Evolutionary conservation across 768 basidiomycete genomes (phyloP).

Genomic region (Suillus subaureus): DNA sequence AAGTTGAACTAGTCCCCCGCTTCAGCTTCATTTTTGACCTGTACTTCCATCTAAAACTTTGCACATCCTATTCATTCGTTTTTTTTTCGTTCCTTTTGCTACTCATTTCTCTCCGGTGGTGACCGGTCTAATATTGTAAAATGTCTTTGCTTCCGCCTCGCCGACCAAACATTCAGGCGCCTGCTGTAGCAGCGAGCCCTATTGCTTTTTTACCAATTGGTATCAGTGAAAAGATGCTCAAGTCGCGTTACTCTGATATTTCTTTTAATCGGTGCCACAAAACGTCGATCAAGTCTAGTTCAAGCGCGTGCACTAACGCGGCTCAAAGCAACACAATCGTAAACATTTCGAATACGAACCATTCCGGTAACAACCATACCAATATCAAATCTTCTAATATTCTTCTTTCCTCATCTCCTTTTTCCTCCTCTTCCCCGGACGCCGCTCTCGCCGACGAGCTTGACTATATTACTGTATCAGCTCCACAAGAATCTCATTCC

Average conservation of each 20-base stretch:
- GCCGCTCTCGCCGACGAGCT: conserved; percentile 64
- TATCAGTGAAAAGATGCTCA: conserved; percentile 45
- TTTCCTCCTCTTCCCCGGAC: conserved; percentile 38
- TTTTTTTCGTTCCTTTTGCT: not conserved
- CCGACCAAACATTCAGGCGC: conserved; percentile 23
- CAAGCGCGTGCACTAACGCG: conserved; percentile 8
- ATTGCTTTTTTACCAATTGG: conserved; percentile 15
- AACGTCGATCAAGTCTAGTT: conserved; percentile 20
- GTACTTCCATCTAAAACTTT: conserved; percentile 1
- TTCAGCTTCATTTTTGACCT: not conserved
- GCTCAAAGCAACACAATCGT: conserved; percentile 14
- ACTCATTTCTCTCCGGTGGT: not conserved
- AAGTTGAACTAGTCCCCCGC: not conserved
- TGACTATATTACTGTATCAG: conserved; percentile 65
- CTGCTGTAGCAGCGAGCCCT: conserved; percentile 36
- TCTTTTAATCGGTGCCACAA: conserved; percentile 33
- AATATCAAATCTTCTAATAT: conserved; percentile 24
- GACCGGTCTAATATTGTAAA: conserved; percentile 11
- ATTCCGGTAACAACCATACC: conserved; percentile 12
- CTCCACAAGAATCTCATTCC: conserved; percentile 28
- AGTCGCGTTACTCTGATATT: conserved; percentile 53
- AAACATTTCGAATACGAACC: conserved; percentile 16
- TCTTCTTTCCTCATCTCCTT: conserved; percentile 54
- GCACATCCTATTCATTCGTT: conserved; percentile 9
- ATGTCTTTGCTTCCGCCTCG: conserved; percentile 23